Evolutionary conservation across 306 rosid species (phyloP), one percentile per base, ranked within the genome.

Genomic region (Cicer arietinum): DNA sequence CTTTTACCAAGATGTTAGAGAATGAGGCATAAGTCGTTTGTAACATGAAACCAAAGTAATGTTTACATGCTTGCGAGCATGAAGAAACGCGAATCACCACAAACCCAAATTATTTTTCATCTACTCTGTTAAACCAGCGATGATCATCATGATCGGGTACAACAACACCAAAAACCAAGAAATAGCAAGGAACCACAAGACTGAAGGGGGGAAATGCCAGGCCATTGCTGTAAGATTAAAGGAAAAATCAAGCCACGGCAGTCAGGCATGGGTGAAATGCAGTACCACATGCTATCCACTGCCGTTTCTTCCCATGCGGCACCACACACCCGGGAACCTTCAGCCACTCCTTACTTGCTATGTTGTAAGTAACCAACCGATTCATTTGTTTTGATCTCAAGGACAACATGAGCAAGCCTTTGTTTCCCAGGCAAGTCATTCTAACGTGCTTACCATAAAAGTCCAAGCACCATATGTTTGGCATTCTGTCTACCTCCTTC

Each of bases 401-500:
- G 80, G 96, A 91, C 82, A 93, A 70, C 98, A 93, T 86, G 84
- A 93, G 96, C 86, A 91, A 81, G 81, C 96, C 97, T 82, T 81
- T 88, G 93, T 91, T 93, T 65, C 97, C 98, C 79, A 91, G 77
- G 96, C 97, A 93, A 79, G 84, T 88, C 98, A 93, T 93, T 69
- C 87, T 80, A 74, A 91, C 89, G 96, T 85, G 93, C 98, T 93
- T 93, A 82, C 97, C 98, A 70, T 93, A 93, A 80, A 89, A 93
- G 79, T 93, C 98, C 86, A 93, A 91, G 98, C 98, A 93, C 98
- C 72, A 67, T 46, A 67, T 22, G 30, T 67, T 93, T 93, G 98
- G 98, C 98, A 93, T 93, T 93, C 98, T 93, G 97, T 93, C 98
- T 81, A 93, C 98, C 98, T 93, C 98, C 96, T 91, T 93, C 98